These are phyloP conservation scores for Globisporangium iwayamae DNA, from an alignment of 352 stramenopile genomes.

Conservation along the genomic window DNA sequence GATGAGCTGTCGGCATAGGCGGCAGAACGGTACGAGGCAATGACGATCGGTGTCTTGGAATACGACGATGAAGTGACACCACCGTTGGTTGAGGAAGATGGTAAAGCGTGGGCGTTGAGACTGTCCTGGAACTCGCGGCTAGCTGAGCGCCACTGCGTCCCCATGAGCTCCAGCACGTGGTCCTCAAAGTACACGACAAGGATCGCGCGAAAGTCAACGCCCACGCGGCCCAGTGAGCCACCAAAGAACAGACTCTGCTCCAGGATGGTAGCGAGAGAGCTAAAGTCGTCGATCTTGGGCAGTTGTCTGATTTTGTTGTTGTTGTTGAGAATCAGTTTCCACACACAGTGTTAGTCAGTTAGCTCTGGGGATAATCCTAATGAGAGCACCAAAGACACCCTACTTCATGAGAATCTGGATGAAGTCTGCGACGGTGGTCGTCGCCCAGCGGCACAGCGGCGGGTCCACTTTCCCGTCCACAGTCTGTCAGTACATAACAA, in stretches of 20 bases:
- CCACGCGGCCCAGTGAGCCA: slow-evolving; percentile 72
- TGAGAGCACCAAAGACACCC: not conserved
- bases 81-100: not conserved
- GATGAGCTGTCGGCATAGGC: slow-evolving; percentile 2
- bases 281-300: slow-evolving; percentile 84
- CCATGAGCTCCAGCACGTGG: slow-evolving; percentile 69
- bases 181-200: slow-evolving; percentile 82
- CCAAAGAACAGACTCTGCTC: slow-evolving; percentile 87
- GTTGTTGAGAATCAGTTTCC: not conserved
- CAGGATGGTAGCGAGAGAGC: slow-evolving; percentile 70
- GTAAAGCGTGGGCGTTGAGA: slow-evolving; percentile 40
- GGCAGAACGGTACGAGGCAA: slow-evolving; percentile 65
- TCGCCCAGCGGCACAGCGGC: slow-evolving; percentile 76
- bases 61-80: slow-evolving; percentile 9
- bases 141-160: slow-evolving; percentile 48
- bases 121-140: slow-evolving; percentile 63
- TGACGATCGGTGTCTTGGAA: slow-evolving; percentile 60
- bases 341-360: not conserved
- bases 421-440: slow-evolving; percentile 74
- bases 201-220: slow-evolving; percentile 79
- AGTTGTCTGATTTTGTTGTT: slow-evolving; percentile 41
- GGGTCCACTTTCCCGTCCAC: slow-evolving; percentile 79
- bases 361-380: not conserved
- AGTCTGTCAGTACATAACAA: slow-evolving; percentile 25
- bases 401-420: slow-evolving; percentile 81